Evolutionary conservation across 371 early-diverging fungal genomes (phyloP).

Genomic region (Racocetra persica): DNA sequence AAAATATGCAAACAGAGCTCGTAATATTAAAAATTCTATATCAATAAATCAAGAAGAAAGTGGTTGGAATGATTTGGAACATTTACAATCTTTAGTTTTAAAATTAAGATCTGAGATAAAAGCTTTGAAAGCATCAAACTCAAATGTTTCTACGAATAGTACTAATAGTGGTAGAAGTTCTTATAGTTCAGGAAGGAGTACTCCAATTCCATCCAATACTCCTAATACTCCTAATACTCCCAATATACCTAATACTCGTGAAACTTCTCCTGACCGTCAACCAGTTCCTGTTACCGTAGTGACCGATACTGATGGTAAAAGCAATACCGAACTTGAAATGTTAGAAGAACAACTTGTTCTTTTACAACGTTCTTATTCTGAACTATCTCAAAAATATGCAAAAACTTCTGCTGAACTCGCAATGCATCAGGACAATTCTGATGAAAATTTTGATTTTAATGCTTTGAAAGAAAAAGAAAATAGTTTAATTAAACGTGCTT

Average conservation of each 20-base stretch:
- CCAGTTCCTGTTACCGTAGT: constrained; percentile 2
- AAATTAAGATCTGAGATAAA: constrained; percentile 64
- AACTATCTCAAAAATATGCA: constrained; percentile 40
- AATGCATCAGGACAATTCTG: constrained; percentile 28
- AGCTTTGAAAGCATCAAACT: constrained; percentile 49
- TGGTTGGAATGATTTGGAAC: constrained; percentile 60
- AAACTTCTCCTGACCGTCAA: constrained; percentile 15
- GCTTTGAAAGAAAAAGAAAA: not conserved
- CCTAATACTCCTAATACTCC: not conserved
- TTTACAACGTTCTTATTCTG: constrained; percentile 36
- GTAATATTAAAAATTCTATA: constrained; percentile 84
- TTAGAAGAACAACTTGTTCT: constrained; percentile 41
- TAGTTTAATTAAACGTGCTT: not conserved
- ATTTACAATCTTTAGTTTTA: constrained; percentile 62
- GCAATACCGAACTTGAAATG: constrained; percentile 20
- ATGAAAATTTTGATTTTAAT: not conserved
- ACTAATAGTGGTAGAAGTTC: not conserved
- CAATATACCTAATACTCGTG: constrained; percentile 2
- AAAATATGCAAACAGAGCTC: constrained; percentile 89
- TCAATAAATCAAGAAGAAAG: constrained; percentile 78
- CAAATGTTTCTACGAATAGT: not conserved
- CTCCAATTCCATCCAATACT: constrained; percentile 14
- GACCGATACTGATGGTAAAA: not conserved
- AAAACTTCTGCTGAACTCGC: constrained; percentile 44
- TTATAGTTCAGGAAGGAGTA: constrained; percentile 26